Conservation (phyloP, 495 filamentous ascomycete species). For the Podospora appendiculata region DNA sequence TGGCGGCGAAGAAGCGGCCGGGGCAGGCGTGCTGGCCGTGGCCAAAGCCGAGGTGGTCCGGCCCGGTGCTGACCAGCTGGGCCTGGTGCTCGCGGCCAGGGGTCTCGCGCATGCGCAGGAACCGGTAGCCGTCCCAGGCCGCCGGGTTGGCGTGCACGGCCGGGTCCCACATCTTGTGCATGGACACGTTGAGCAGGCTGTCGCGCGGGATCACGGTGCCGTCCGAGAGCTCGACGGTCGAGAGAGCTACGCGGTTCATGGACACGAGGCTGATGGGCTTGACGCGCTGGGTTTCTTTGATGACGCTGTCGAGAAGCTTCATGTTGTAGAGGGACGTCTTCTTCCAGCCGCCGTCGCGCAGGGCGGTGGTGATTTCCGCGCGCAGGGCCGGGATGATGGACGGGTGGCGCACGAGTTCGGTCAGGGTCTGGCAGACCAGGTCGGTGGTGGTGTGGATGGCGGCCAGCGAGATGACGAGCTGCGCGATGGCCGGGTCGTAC, state of each 20-base stretch:
- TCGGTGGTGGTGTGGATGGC: slow-evolving; percentile 33
- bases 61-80: slow-evolving; percentile 39
- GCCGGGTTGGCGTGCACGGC: slow-evolving; percentile 34
- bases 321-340: slow-evolving; percentile 45
- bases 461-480: slow-evolving; percentile 20
- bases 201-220: slow-evolving; percentile 43
- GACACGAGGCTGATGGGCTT: slow-evolving; percentile 28
- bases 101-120: slow-evolving; percentile 29
- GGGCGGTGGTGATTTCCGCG: slow-evolving; percentile 26
- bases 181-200: slow-evolving; percentile 27
- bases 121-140: slow-evolving; percentile 41
- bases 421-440: slow-evolving; percentile 24
- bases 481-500: slow-evolving; percentile 20
- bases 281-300: slow-evolving; percentile 39
- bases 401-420: slow-evolving; percentile 27
- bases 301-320: slow-evolving; percentile 43
- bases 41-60: slow-evolving; percentile 29
- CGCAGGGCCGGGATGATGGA: slow-evolving; percentile 28
- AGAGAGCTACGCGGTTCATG: slow-evolving; percentile 32
- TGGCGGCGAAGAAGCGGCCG: slow-evolving; percentile 35
- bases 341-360: slow-evolving; percentile 30
- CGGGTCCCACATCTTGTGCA: slow-evolving; percentile 27
- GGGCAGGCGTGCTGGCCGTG: slow-evolving; percentile 33
- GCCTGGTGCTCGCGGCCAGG: slow-evolving; percentile 32
- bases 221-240: slow-evolving; percentile 38